A percentile compares a stretch with the other conserved stretches of the same genome.
phyloP scores from a whole-genome alignment of 1,139 yeast genomes.

The Zygoascus hellenicus region DNA sequence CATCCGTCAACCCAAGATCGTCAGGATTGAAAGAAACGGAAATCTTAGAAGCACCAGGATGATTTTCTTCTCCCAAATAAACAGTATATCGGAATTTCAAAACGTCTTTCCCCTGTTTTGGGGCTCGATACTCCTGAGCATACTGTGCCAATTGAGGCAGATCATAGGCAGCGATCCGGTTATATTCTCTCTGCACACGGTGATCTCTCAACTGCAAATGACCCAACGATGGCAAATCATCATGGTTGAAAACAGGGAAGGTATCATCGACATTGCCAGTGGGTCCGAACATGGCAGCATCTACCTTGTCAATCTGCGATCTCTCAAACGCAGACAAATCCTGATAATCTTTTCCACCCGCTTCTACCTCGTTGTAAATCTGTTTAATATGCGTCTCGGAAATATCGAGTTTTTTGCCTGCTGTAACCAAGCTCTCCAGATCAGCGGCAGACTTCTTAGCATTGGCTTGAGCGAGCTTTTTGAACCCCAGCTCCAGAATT shows the following conservation, averaged over 20 bases:
- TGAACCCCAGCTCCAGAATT: conserved; percentile 31
- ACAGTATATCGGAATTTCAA: conserved; percentile 68
- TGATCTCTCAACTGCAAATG: conserved; percentile 58
- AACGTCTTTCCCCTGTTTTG: conserved; percentile 40
- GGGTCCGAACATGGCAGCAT: conserved; percentile 19
- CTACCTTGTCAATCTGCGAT: conserved; percentile 17
- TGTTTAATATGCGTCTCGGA: conserved; percentile 26
- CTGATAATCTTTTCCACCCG: conserved; percentile 16
- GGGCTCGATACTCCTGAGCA: conserved; percentile 24
- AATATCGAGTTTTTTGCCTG: conserved; percentile 32
- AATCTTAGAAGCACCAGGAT: conserved; percentile 68
- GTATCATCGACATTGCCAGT: conserved; percentile 30
- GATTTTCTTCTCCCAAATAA: conserved; percentile 62
- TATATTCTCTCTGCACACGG: conserved; percentile 54
- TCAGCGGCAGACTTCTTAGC: conserved; percentile 30
- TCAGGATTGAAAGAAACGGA: conserved; percentile 49
- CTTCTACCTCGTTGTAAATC: conserved; percentile 28
- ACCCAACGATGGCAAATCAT: conserved; percentile 57
- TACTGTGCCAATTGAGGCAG: conserved; percentile 59
- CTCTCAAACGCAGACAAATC: conserved; percentile 22
- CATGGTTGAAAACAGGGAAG: conserved; percentile 41
- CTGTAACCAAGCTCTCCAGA: conserved; percentile 26
- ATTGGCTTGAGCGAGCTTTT: conserved; percentile 28
- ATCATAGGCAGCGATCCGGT: conserved; percentile 84
- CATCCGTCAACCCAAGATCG: conserved; percentile 46